Base-by-base conservation (phyloP, 1,139 yeast species). In the Hyphopichia fennica region DNA sequence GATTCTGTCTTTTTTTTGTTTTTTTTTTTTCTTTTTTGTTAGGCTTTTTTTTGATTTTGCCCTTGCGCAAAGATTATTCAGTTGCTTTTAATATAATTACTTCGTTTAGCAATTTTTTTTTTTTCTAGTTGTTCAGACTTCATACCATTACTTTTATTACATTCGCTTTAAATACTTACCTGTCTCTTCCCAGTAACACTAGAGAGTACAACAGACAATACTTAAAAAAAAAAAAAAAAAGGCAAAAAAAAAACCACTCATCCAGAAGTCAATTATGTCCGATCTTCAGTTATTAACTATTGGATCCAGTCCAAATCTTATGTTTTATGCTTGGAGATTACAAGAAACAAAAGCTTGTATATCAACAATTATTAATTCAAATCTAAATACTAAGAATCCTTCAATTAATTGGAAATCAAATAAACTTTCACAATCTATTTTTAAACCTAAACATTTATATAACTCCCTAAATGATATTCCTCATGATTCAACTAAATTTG, bases 311-410 rank as follows among this genome's bases (percentile, higher is more conserved):
- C 77, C 81, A 15, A 75, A 76, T 51, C 56, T 76, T 22, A 68
- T 72, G 20, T 77, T 76, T 52, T 77, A 77, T 54, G 75, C 69
- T 34, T 77, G 81, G 81, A 59, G 79, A 41, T 54, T 75, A 41
- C 67, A 60, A 39, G 64, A 66, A 45, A 65, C 78, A 1, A 62
- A 63, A 22, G 55, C 67, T 2, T 67, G 68, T 27, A 66, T 65
- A 28, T 56, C 75, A 14, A 58, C 77, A 2, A 50, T 72, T 14
- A 66, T 77, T 16, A 63, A 60, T 43, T 17, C 38, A n/a, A 35
- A 23, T 15, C 3, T 35, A n/a, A 25, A 35, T 19, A 8, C 15
- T 3, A 15, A 19, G 2, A 17, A 35, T 18, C 46, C 57, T 2
- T 37, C 40, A n/a, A 38, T 60, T 11, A 46, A 42, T 18, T 39